phyloP scores from a whole-genome alignment of 805 yeast species.

The Phaffomyces thermotolerans region DNA sequence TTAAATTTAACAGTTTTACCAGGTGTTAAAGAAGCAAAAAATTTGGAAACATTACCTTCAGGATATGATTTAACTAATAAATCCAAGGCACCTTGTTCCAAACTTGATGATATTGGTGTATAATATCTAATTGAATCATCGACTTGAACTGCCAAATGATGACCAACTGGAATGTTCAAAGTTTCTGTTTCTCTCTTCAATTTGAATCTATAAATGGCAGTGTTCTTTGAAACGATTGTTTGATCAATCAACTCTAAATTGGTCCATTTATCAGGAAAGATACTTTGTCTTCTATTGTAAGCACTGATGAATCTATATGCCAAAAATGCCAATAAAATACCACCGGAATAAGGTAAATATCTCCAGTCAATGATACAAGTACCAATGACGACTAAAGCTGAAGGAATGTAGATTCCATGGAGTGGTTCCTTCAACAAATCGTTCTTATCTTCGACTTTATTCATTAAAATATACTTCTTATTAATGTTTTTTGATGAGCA shows the following conservation, averaged over 20 bases:
- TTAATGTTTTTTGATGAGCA: neutral
- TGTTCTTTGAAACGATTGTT: slow-evolving; percentile 61
- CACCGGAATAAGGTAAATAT: slow-evolving; percentile 40
- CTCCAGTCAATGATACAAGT: slow-evolving; percentile 44
- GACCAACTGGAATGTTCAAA: slow-evolving; percentile 66
- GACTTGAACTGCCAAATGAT: slow-evolving; percentile 56
- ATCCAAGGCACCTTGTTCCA: slow-evolving; percentile 69
- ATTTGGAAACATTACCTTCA: slow-evolving; percentile 61
- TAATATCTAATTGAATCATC: slow-evolving; percentile 50
- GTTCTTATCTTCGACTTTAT: slow-evolving; percentile 30
- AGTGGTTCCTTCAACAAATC: slow-evolving; percentile 61
- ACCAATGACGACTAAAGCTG: slow-evolving; percentile 53
- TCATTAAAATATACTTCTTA: neutral
- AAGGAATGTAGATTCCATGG: slow-evolving; percentile 72
- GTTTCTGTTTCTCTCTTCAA: slow-evolving; percentile 53
- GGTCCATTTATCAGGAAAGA: slow-evolving; percentile 49
- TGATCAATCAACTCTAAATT: slow-evolving; percentile 66
- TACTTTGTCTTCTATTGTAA: slow-evolving; percentile 32
- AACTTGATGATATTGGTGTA: slow-evolving; percentile 67
- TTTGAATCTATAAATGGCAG: slow-evolving; percentile 68
- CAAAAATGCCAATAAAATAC: slow-evolving; percentile 32
- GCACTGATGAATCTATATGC: slow-evolving; percentile 31
- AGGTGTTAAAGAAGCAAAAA: slow-evolving; percentile 54
- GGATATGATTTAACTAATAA: slow-evolving; percentile 69
- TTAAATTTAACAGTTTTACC: slow-evolving; percentile 65